phyloP scores from a whole-genome alignment of 805 yeast genomes.

The Candida bentonensis region DNA sequence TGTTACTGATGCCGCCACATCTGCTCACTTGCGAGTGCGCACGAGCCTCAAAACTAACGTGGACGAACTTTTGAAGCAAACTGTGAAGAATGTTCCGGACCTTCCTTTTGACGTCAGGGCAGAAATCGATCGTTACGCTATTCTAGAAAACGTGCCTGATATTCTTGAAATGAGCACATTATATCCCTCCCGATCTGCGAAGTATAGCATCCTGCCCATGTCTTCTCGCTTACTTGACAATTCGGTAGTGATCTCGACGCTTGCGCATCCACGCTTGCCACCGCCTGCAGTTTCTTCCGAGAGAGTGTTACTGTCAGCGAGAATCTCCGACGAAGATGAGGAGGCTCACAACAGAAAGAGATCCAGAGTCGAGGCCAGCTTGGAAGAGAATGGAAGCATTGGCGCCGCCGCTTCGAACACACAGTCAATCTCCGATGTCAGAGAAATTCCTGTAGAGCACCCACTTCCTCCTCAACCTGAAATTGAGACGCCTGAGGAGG shows the following conservation, averaged over 20 bases:
- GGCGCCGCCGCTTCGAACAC: too few relatives aligned
- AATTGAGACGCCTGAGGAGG: too few relatives aligned
- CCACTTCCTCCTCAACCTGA: too few relatives aligned
- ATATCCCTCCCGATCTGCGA: slow-evolving; percentile 46
- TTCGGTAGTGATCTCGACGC: slow-evolving; percentile 39
- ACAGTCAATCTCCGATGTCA: too few relatives aligned
- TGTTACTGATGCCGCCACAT: slow-evolving; percentile 6
- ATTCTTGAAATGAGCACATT: slow-evolving; percentile 40
- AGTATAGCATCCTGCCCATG: slow-evolving; percentile 57
- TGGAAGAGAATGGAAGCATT: neutral
- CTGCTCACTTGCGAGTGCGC: neutral
- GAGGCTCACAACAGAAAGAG: neutral
- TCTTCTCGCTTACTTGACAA: slow-evolving; percentile 33
- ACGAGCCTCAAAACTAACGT: slow-evolving; percentile 12
- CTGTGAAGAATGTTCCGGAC: slow-evolving; percentile 31
- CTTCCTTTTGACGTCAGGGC: slow-evolving; percentile 50
- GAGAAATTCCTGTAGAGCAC: too few relatives aligned
- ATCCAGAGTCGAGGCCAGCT: neutral
- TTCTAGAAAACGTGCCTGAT: slow-evolving; percentile 18
- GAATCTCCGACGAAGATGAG: neutral
- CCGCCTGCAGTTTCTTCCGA: slow-evolving; percentile 10
- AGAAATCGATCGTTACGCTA: slow-evolving; percentile 34
- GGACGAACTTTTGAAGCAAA: slow-evolving; percentile 32
- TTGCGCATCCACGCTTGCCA: slow-evolving; percentile 70
- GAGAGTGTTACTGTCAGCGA: slow-evolving; percentile 5